Conservation (phyloP, 179 eudicot species). For the Patellifolia procumbens region DNA sequence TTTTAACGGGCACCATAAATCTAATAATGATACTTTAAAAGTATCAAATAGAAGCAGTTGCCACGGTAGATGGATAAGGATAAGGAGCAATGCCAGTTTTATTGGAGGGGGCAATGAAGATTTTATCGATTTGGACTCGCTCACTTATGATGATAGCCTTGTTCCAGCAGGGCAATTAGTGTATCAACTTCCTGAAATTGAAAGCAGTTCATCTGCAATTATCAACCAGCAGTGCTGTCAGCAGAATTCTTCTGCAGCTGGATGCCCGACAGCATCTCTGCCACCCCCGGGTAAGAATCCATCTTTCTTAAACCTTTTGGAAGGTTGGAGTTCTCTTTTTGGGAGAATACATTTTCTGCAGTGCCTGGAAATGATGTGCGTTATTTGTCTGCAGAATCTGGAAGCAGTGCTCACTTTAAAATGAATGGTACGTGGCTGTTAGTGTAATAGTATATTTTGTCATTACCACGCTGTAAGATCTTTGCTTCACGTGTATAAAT, state of each 20-base stretch:
- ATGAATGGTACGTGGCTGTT: conserved; percentile 33
- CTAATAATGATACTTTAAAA: conserved; percentile 61
- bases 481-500: background rate
- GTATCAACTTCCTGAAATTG: conserved; percentile 40
- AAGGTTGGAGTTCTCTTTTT: background rate
- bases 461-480: background rate
- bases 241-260: conserved; percentile 41
- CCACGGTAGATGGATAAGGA: conserved; percentile 86
- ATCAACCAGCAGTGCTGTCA: conserved; percentile 33
- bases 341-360: background rate
- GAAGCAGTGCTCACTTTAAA: conserved; percentile 30
- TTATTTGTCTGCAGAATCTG: conserved; percentile 40
- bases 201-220: conserved; percentile 28
- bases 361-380: conserved; percentile 7
- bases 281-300: conserved; percentile 51
- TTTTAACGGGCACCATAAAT: conserved; percentile 58
- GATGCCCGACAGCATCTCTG: conserved; percentile 37
- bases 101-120: conserved; percentile 41
- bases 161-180: conserved; percentile 57
- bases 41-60: conserved; percentile 57
- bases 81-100: conserved; percentile 50
- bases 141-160: conserved; percentile 62
- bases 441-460: background rate
- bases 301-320: conserved; percentile 18
- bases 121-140: conserved; percentile 60